Conservation (phyloP, 176 grass and related monocot species). For the Rhynchospora pubera region DNA sequence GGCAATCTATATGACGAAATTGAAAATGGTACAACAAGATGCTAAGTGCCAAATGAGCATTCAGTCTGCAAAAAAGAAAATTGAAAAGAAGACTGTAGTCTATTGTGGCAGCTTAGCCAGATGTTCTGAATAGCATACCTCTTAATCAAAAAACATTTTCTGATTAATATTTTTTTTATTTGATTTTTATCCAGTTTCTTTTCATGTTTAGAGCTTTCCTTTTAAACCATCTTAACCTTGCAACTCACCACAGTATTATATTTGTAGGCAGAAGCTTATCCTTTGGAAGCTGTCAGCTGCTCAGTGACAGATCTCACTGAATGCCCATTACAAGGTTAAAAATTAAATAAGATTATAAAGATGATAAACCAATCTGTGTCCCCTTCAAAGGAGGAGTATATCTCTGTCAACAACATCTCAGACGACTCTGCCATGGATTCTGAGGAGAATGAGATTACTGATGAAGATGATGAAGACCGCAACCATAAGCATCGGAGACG, state of each 20-base stretch:
- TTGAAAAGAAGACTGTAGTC: background rate
- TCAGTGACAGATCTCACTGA: background rate
- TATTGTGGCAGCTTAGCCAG: background rate
- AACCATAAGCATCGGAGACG: constrained; percentile 88
- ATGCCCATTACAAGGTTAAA: background rate
- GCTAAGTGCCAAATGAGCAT: background rate
- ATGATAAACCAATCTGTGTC: constrained; percentile 19
- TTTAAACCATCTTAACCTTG: background rate
- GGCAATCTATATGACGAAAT: no score
- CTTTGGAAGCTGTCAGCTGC: background rate
- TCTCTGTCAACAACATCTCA: constrained; percentile 45
- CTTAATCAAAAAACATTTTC: background rate
- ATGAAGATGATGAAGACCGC: constrained; percentile 84
- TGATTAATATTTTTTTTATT: constrained; percentile 14
- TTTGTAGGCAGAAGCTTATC: background rate
- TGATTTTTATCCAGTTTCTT: background rate
- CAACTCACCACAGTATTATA: background rate
- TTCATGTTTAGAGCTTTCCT: background rate
- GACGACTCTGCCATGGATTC: constrained; percentile 52
- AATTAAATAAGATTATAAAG: background rate
- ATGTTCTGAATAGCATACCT: background rate
- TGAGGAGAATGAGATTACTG: constrained; percentile 56
- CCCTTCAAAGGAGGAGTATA: constrained; percentile 57
- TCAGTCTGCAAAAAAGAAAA: background rate
- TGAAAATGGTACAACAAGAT: background rate